phyloP scores from a whole-genome alignment of 495 filamentous ascomycete species.

The Tricharina praecox region DNA sequence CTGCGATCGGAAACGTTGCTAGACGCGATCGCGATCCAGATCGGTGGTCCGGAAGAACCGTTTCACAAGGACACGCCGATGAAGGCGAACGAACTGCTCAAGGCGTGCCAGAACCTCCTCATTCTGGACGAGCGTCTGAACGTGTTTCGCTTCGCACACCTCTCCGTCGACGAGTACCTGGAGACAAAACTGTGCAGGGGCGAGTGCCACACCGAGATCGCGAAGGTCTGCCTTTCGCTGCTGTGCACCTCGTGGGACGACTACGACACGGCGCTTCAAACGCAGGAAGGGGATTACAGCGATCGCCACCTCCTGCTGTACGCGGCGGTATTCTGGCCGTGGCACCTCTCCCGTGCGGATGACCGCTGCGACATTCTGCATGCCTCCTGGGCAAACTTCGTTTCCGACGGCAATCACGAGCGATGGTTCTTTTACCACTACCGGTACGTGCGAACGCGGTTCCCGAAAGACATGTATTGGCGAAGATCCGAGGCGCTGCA shows the following conservation, averaged over 20 bases:
- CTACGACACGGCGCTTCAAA: background rate
- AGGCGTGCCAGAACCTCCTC: constrained; percentile 2
- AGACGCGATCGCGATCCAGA: background rate
- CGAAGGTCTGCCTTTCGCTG: background rate
- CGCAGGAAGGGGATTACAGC: background rate
- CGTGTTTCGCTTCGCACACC: constrained; percentile 4
- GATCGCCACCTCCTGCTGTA: background rate
- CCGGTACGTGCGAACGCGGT: background rate
- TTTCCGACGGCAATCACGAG: background rate
- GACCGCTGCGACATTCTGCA: background rate
- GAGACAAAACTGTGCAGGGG: background rate
- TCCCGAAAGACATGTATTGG: background rate
- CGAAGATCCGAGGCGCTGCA: background rate
- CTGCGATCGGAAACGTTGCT: background rate
- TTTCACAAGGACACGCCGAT: background rate
- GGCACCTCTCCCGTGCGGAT: background rate
- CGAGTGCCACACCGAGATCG: background rate
- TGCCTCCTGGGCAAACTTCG: background rate
- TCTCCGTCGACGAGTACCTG: constrained; percentile 1
- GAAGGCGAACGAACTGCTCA: background rate
- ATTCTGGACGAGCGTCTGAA: constrained; percentile 2
- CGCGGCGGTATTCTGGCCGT: background rate
- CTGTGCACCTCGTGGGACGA: background rate
- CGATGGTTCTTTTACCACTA: background rate
- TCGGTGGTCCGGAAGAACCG: background rate